Base-by-base conservation (phyloP, 306 rosid genomes). In the Cicer bijugum region DNA sequence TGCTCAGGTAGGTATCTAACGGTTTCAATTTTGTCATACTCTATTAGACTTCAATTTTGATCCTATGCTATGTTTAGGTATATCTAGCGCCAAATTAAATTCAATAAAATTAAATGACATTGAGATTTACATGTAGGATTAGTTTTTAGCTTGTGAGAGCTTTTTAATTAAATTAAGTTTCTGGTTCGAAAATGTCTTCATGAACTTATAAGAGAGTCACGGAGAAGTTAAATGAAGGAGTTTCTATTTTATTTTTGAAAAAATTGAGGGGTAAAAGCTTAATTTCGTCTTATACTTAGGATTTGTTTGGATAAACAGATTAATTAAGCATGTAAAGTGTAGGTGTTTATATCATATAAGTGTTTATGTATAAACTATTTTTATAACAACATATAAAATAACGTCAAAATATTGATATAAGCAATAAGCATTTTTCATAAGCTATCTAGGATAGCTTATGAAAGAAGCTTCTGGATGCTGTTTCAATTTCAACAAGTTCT, bases 1-100 rank as follows among this genome's bases (percentile, higher is more conserved):
- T 8, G 85, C 98, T 73, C 98, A 81, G 56, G 84, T 79, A 56
- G 17, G 0, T 16, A 16, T 56, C 8, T 55, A 2, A 12, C 52
- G 8, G 9, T 1, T 4, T 65, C 38, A 42, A 8, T 64, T 65
- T 42, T 8, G 12, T 16, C 10, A 28, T 44, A 33, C 66, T 15
- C 4, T 39, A 2, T 44, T 42, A 11, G 33, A 3, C 40, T 15
- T 76, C 14, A 16, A 67, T 43, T 67, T 64, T 42, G 46, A n/a
- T 75, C 1, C 6, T 17, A 39, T 33, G 58, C 4, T 44, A 9
- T 74, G 17, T 45, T 57, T 40, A 40, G 1, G 8, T 40, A 62
- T 47, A 35, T 6, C 12, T 66, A 19, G 4, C 38, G 4, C 44
- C 7, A 6, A 44, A 46, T 45, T 10, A 45, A 46, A 45, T 67